Conservation (phyloP, 768 basidiomycete genomes). For the Pleurotus tuoliensis region DNA sequence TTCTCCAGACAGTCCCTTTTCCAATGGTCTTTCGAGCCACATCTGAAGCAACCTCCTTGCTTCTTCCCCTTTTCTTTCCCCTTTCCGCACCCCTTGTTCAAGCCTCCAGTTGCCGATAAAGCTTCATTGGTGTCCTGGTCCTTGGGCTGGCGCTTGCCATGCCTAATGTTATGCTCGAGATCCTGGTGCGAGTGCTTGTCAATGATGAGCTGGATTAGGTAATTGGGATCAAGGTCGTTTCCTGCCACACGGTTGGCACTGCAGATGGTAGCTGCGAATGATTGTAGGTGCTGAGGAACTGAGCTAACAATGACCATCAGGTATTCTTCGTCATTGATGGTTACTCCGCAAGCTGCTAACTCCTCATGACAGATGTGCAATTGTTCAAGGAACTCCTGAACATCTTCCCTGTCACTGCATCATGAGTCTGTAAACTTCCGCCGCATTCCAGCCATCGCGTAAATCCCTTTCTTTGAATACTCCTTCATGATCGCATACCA, state of each 20-base stretch:
- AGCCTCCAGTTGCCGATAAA: neutral
- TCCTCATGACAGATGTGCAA: neutral
- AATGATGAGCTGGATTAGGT: neutral
- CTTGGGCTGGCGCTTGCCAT: neutral
- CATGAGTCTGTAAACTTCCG: neutral
- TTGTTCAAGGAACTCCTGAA: slow-evolving; percentile 8
- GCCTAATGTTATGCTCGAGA: too few relatives aligned
- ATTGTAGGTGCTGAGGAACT: neutral
- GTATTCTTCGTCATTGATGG: slow-evolving; percentile 7
- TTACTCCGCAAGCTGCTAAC: neutral
- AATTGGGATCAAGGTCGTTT: too few relatives aligned
- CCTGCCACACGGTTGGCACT: too few relatives aligned
- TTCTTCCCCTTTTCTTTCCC: neutral
- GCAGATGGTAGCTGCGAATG: neutral
- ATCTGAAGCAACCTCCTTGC: slow-evolving; percentile 20
- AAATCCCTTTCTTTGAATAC: neutral
- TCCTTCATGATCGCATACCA: neutral
- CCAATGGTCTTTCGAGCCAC: slow-evolving; percentile 22
- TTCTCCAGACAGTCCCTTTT: slow-evolving; percentile 11
- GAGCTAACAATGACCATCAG: slow-evolving; percentile 5
- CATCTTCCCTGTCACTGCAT: neutral
- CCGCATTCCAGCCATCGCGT: neutral
- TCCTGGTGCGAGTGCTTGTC: neutral
- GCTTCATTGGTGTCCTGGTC: neutral
- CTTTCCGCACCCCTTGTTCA: neutral